Conservation (phyloP, 176 grass and related monocot species). For the Leersia perrieri region DNA sequence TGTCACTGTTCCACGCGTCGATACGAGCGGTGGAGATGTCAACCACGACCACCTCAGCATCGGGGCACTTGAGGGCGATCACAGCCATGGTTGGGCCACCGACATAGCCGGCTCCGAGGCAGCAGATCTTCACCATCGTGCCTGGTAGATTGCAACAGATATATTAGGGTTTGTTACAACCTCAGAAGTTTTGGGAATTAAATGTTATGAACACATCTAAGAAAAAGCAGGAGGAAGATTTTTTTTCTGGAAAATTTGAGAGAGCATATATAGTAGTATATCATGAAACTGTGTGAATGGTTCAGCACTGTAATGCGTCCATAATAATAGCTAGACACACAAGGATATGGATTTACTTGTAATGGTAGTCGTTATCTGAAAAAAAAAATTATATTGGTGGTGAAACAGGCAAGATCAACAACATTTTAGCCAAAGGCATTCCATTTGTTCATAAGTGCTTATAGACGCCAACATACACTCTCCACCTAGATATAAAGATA, state of each 20-base stretch:
- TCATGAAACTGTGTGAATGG: background rate
- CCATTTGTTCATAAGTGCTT: background rate
- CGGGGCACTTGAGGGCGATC: slow-evolving; percentile 64
- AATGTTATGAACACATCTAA: background rate
- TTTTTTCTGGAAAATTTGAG: background rate
- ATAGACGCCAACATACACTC: background rate
- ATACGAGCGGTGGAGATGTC: slow-evolving; percentile 55
- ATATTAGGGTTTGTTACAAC: too few species aligned
- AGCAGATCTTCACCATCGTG: slow-evolving; percentile 76
- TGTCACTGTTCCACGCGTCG: slow-evolving; percentile 61
- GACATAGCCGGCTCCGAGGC: slow-evolving; percentile 69
- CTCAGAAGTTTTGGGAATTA: background rate
- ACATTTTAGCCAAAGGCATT: background rate
- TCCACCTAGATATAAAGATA: background rate
- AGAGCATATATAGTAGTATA: background rate
- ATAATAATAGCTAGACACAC: background rate
- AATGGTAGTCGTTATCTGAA: too few species aligned
- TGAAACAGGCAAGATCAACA: background rate
- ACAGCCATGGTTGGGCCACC: slow-evolving; percentile 80
- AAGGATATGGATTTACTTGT: background rate
- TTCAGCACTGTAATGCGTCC: background rate
- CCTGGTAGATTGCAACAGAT: background rate
- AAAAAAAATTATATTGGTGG: background rate
- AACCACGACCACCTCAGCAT: slow-evolving; percentile 57
- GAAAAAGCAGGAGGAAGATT: too few species aligned